phyloP scores from a whole-genome alignment of 192 early-diverging fungal species.

The Coemansia sp. region DNA sequence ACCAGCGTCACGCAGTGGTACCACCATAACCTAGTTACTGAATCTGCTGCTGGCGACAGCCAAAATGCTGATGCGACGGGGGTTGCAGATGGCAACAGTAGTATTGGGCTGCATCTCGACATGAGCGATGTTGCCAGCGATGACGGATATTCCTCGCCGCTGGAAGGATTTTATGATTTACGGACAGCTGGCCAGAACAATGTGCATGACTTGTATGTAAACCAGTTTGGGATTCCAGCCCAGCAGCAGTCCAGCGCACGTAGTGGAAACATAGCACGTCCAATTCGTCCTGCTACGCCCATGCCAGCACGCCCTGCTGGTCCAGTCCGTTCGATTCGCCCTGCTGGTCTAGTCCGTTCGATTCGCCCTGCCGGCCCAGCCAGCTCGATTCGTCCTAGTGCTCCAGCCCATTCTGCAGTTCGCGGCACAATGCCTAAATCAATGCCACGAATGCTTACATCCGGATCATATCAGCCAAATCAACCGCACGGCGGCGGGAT shows the following conservation, averaged over 20 bases:
- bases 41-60: not conserved
- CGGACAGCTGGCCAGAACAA: constrained; percentile 6
- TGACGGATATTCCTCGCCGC: constrained; percentile 43
- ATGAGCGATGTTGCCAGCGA: constrained; percentile 3
- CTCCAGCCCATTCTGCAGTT: no score
- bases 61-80: not conserved
- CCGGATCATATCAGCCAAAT: no score
- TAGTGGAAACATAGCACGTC: not conserved
- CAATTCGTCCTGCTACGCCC: not conserved
- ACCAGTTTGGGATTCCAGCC: constrained; percentile 29
- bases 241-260: not conserved
- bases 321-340: no score
- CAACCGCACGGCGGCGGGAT: constrained; percentile 9
- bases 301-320: not conserved
- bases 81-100: constrained; percentile 2
- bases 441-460: no score
- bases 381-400: no score
- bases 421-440: no score
- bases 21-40: constrained; percentile 16
- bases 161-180: constrained; percentile 52
- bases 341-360: no score
- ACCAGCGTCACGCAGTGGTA: constrained; percentile 47
- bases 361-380: no score
- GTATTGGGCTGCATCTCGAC: not conserved
- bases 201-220: constrained; percentile 25